These are phyloP conservation scores for Colletotrichum sidae DNA, from an alignment of 2,329 filamentous ascomycete species.

Conservation along the genomic window DNA sequence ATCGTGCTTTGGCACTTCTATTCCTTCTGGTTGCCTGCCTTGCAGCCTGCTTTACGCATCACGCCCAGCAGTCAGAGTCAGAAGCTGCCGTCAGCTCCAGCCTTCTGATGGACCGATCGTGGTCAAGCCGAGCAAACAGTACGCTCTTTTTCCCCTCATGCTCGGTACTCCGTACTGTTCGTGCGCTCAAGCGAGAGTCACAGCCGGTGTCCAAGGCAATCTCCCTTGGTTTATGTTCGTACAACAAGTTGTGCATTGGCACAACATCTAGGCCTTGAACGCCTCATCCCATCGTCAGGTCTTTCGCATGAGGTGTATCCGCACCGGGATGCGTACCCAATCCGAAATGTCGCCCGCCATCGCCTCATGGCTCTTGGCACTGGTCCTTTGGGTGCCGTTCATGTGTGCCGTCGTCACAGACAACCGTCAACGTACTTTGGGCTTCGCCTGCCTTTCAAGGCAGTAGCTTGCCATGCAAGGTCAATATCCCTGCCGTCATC, in stretches of 20 bases:
- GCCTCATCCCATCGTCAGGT: no score
- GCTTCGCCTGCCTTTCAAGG: slow-evolving; percentile 18
- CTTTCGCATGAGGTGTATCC: no score
- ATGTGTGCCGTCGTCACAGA: slow-evolving; percentile 5
- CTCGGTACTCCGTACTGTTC: no score
- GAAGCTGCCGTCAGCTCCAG: background rate
- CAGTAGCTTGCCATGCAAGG: slow-evolving; percentile 17
- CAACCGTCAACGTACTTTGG: background rate
- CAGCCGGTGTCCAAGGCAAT: no score
- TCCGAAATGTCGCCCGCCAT: slow-evolving; percentile 1
- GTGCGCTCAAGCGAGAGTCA: no score
- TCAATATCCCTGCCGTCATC: slow-evolving; percentile 31
- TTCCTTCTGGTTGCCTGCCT: background rate
- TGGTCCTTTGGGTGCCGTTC: background rate
- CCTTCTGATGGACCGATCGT: background rate
- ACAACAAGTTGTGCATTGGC: no score
- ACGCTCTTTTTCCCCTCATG: no score
- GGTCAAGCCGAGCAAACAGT: no score
- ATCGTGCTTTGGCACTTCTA: background rate
- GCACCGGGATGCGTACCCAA: slow-evolving; percentile 23
- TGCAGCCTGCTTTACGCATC: no score
- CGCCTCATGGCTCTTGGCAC: slow-evolving; percentile 9
- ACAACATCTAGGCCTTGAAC: no score
- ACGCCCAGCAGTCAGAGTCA: no score
- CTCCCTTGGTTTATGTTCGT: no score